phyloP scores from a whole-genome alignment of 345 rosid species.

The Eucalyptus sideroxylon region DNA sequence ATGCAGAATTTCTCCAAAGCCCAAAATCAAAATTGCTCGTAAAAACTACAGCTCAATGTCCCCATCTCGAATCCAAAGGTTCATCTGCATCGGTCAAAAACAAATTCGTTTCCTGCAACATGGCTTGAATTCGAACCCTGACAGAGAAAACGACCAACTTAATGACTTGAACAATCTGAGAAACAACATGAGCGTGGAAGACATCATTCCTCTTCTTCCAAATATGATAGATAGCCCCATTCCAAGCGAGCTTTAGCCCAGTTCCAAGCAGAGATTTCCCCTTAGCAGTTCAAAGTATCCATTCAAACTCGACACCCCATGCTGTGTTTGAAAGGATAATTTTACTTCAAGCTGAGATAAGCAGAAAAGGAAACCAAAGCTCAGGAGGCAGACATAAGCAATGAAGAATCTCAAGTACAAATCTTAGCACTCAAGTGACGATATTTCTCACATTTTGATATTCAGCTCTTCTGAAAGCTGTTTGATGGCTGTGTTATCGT shows the following conservation, averaged over 20 bases:
- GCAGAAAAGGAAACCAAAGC: background rate
- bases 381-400: accelerated
- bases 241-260: background rate
- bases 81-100: background rate
- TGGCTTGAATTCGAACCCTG: background rate
- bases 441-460: too few relatives aligned
- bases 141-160: background rate
- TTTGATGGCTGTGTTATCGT: too few relatives aligned
- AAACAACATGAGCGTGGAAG: accelerated
- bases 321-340: background rate
- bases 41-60: background rate
- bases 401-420: background rate
- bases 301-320: background rate
- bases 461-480: too few relatives aligned
- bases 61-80: background rate
- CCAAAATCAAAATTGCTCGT: background rate
- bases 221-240: background rate
- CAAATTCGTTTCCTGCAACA: background rate
- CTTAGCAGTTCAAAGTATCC: too few relatives aligned
- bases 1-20: background rate
- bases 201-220: accelerated
- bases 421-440: background rate
- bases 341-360: background rate
- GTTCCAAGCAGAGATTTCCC: background rate
- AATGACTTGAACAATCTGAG: background rate